phyloP scores from a whole-genome alignment of 768 basidiomycete species.

The Boletus speciosus region DNA sequence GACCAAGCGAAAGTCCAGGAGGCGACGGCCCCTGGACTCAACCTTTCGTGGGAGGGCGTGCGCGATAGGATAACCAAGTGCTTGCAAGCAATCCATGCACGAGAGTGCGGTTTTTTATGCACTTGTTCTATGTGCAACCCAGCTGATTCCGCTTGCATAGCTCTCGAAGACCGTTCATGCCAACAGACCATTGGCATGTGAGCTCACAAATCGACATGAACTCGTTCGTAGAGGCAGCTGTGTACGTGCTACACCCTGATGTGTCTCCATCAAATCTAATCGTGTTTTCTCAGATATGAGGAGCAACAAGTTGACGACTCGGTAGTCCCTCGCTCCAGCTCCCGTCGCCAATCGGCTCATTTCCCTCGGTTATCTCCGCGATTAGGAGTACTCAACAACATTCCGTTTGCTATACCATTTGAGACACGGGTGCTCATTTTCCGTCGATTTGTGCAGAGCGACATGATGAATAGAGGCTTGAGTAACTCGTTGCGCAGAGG shows the following conservation, averaged over 20 bases:
- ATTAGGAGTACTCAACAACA: slow-evolving; percentile 88
- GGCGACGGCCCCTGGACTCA: slow-evolving; percentile 40
- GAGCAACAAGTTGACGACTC: slow-evolving; percentile 49
- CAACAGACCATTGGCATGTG: slow-evolving; percentile 81
- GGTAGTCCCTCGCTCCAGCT: slow-evolving; percentile 32
- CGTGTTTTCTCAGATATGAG: slow-evolving; percentile 47
- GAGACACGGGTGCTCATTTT: slow-evolving; percentile 88
- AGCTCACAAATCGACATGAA: slow-evolving; percentile 54
- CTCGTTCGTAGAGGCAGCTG: slow-evolving; percentile 83
- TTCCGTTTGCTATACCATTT: slow-evolving; percentile 95
- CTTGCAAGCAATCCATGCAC: slow-evolving; percentile 75
- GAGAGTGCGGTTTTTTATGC: slow-evolving; percentile 62
- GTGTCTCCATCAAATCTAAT: not conserved
- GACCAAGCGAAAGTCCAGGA: slow-evolving; percentile 38
- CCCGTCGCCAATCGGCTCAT: slow-evolving; percentile 68
- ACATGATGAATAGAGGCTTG: slow-evolving; percentile 34
- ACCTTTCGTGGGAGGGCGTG: slow-evolving; percentile 59
- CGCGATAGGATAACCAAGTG: slow-evolving; percentile 75
- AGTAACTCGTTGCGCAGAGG: slow-evolving; percentile 14
- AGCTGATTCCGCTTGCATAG: slow-evolving; percentile 39
- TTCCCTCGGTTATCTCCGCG: slow-evolving; percentile 62
- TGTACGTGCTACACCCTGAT: slow-evolving; percentile 44
- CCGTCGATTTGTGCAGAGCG: slow-evolving; percentile 73
- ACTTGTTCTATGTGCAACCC: not conserved
- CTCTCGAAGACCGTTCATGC: slow-evolving; percentile 80